Evolutionary conservation across 1,139 yeast species (phyloP), one percentile per base, ranked within the genome.

Genomic region (Zhuliangozyma blackwelliae): DNA sequence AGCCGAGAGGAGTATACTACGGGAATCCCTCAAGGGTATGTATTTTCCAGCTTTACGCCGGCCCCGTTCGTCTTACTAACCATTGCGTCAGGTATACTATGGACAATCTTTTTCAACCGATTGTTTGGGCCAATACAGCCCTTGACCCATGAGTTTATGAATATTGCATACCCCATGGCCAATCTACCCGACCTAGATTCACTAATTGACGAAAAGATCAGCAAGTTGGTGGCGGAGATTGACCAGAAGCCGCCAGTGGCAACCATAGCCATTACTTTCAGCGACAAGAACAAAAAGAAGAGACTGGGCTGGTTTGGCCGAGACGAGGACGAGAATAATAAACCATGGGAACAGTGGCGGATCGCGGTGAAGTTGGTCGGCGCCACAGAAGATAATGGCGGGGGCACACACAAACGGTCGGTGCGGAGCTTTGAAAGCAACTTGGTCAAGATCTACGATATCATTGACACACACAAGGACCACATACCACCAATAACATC

Each of bases 401-500:
- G 33, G 33, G 38, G 38, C 20, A 19, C 33, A 12, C 27, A 26
- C 16, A 10, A 6, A 12, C 7, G 8, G 27, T 65, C 73, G 0
- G 49, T 61, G 5, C 49, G 51, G 16, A 66, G 67, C 40, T 71
- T 79, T 44, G 73, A 69, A 44, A 51, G 55, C 12, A 66, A 65
- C 30, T 41, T 85, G 35, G 48, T 64, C 37, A 60, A 66, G 38
- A 74, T 85, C 12, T 61, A 79, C 31, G 71, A 69, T 20, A 57
- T 64, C 20, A 77, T 70, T 11, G 85, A 82, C 49, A 50, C 55
- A 5, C 69, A 80, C 49, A 81, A 77, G 49, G 75, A 68, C 36
- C 89, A 82, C 47, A 78, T 85, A 3, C 95, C 95, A 2, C 85
- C 87, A 1, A 82, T 85, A 16, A 77, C 84, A 5, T 74, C 85